Percentiles rank a stretch among this genome's conserved stretches.
phyloP scores from a whole-genome alignment of 768 basidiomycete species.

The Mycena indigotica region DNA sequence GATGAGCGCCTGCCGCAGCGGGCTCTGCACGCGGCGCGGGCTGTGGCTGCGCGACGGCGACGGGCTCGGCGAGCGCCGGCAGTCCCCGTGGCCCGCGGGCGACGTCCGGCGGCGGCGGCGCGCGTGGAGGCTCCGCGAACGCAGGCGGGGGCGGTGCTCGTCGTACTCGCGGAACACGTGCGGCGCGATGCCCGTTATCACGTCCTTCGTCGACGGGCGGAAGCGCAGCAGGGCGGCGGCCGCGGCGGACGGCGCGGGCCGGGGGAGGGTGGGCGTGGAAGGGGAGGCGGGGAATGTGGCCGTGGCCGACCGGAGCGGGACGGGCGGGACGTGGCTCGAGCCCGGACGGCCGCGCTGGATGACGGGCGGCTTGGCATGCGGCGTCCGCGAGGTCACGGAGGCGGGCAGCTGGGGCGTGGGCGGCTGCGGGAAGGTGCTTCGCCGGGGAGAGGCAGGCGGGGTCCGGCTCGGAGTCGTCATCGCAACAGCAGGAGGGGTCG shows the following conservation, averaged over 20 bases:
- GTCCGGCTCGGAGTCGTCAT: no score
- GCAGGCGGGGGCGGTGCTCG: conserved; percentile 2
- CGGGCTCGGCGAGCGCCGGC: neutral
- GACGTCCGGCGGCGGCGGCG: neutral
- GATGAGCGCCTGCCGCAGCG: conserved; percentile 8
- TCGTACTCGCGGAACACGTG: conserved; percentile 21
- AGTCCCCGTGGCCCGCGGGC: neutral
- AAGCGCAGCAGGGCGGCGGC: conserved; percentile 18
- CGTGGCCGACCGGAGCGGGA: conserved; percentile 9
- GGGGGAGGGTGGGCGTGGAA: no score
- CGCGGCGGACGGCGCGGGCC: no score
- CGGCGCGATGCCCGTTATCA: conserved; percentile 21
- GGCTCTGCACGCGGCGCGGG: conserved; percentile 2
- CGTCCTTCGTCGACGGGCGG: conserved; percentile 20
- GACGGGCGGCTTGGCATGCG: neutral
- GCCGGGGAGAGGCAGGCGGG: no score
- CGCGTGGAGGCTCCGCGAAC: neutral
- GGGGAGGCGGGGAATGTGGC: no score
- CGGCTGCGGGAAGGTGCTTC: neutral
- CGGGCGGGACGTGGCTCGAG: neutral
- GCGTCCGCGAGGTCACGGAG: neutral
- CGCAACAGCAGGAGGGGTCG: no score
- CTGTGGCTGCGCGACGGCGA: neutral
- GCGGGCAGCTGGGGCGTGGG: neutral
- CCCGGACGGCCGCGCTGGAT: neutral